Evolutionary conservation across 179 eudicot species (phyloP), one percentile per base, ranked within the genome.

Genomic region (Amaranthus tricolor): DNA sequence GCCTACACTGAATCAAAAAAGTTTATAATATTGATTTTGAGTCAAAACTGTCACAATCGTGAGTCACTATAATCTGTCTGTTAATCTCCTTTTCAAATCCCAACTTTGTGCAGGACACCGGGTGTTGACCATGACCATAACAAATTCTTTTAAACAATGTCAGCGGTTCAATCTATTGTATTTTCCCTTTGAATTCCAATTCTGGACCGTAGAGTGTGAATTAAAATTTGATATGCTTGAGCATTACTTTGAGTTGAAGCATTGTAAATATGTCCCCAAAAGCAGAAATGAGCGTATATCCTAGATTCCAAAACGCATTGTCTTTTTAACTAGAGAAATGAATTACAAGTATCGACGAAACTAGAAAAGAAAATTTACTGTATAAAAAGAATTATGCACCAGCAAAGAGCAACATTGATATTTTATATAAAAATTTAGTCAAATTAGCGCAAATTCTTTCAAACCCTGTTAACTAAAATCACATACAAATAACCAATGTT

Each of bases 81-180:
- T 56, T 54, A 11, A 10, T 0, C 14, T 3, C 1, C 15, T 6
- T 58, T 7, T 20, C 24, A 40, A 45, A 17, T 20, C 24, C 63
- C 51, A 61, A 60, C 79, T 70, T 70, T 15, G 15, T 52, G n/a
- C n/a, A 21, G 66, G 66, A 62, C 47, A 44, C 16, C 31, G 21
- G 13, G 66, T 62, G 15, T 62, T 62, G 16, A 31, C 11, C 6
- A 44, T 47, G 0, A 6, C 45, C 31, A 1, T 21, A 62, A 8
- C 16, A 7, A 40, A 17, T 24, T 40, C 50, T 31, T 8, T 11
- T 60, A 60, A 60, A 7, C 14, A 7, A 20, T 24, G 44, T 60
- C 3, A 12, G 17, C 17, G 14, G 17, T 55, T 55, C n/a, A 6
- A 12, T 55, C n/a, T 6, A 15, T 12, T 55, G 4, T 15, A 55